phyloP scores from a whole-genome alignment of 1,139 yeast species.

The Kluyveromyces sp. region DNA sequence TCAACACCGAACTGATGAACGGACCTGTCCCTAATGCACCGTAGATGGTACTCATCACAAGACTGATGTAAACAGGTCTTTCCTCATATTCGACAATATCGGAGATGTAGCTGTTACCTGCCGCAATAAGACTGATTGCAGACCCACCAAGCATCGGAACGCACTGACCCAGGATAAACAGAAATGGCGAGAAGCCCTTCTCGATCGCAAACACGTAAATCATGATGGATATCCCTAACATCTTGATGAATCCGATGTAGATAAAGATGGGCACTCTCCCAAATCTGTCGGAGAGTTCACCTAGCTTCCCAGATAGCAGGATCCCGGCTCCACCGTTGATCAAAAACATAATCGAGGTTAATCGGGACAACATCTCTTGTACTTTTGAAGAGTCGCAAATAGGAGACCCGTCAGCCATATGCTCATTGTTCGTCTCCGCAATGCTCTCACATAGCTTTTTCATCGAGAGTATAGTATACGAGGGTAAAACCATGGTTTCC shows the following conservation, averaged over 20 bases:
- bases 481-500: constrained; percentile 26
- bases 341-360: constrained; percentile 21
- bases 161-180: constrained; percentile 16
- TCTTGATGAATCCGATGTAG: constrained; percentile 15
- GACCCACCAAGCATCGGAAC: constrained; percentile 37
- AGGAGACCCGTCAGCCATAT: constrained; percentile 5
- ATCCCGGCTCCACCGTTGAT: constrained; percentile 17
- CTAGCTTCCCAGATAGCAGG: constrained; percentile 21
- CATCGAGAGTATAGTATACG: constrained; percentile 27
- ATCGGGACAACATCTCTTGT: constrained; percentile 24
- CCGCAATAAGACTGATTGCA: constrained; percentile 39
- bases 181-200: not conserved
- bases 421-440: constrained; percentile 5
- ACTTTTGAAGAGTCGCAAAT: constrained; percentile 30
- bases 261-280: constrained; percentile 22
- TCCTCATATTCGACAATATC: constrained; percentile 48
- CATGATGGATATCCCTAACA: constrained; percentile 12
- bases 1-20: constrained; percentile 39
- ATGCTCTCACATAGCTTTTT: constrained; percentile 27
- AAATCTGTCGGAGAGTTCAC: constrained; percentile 22
- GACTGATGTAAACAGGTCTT: constrained; percentile 45
- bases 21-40: constrained; percentile 54
- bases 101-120: constrained; percentile 48
- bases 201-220: constrained; percentile 9
- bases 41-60: constrained; percentile 44